Percentiles rank a stretch among this genome's conserved stretches.
phyloP scores from a whole-genome alignment of 2,329 filamentous ascomycete species.

The Botrytis medusae region DNA sequence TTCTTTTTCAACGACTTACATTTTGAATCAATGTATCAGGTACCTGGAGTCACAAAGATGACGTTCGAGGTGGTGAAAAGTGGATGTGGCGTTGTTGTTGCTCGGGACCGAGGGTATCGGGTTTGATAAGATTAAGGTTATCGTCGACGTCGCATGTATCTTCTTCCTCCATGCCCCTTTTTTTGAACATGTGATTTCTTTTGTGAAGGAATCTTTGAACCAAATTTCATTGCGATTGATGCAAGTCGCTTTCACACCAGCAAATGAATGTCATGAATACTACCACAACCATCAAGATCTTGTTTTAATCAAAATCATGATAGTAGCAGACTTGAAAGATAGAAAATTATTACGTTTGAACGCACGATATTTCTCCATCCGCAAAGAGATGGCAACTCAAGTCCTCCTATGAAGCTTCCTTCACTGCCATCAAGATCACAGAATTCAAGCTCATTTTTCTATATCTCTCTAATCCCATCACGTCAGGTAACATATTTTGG shows the following conservation, averaged over 20 bases:
- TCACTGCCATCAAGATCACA: background rate
- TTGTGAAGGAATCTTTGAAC: background rate
- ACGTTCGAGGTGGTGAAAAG: background rate
- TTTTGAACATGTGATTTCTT: background rate
- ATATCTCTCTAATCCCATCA: background rate
- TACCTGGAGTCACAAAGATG: background rate
- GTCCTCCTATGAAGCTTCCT: background rate
- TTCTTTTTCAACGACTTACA: background rate
- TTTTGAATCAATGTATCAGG: background rate
- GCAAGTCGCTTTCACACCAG: background rate
- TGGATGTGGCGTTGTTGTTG: background rate
- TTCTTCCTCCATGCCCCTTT: background rate
- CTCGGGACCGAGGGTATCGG: background rate
- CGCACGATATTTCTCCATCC: background rate
- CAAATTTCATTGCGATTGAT: rapidly evolving
- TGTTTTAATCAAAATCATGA: background rate
- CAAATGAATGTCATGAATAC: background rate
- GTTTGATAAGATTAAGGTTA: background rate
- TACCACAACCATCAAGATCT: background rate
- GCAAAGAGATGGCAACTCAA: background rate
- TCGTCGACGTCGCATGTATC: background rate
- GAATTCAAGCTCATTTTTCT: background rate
- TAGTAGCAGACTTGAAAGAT: background rate
- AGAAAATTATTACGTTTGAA: background rate
- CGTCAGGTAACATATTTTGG: background rate